phyloP scores from a whole-genome alignment of 768 basidiomycete species.

The Pisolithus microcarpus region DNA sequence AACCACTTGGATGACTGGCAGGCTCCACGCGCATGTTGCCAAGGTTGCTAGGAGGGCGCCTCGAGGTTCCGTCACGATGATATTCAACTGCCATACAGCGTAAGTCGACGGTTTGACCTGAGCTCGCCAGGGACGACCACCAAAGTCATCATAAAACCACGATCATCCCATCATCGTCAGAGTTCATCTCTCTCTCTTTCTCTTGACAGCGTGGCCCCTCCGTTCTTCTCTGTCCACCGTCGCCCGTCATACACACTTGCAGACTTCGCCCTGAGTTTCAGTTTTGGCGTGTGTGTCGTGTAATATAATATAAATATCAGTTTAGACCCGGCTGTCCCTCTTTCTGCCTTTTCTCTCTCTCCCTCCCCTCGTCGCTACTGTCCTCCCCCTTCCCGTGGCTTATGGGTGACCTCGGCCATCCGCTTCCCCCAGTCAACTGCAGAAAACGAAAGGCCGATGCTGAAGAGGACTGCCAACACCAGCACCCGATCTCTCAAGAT shows the following conservation, averaged over 20 bases:
- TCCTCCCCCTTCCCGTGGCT: constrained; percentile 15
- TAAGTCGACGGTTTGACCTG: neutral
- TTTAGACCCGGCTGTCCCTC: constrained; percentile 7
- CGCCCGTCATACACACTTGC: too few relatives aligned
- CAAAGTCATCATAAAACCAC: neutral
- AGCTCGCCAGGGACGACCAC: neutral
- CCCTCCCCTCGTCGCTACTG: constrained; percentile 8
- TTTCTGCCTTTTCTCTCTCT: neutral
- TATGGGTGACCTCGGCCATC: constrained; percentile 62
- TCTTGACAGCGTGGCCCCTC: constrained; percentile 20
- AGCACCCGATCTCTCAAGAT: constrained; percentile 28
- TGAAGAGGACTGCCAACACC: constrained; percentile 35
- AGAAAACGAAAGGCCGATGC: constrained; percentile 64
- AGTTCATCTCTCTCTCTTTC: neutral
- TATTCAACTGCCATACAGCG: neutral
- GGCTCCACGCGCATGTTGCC: neutral
- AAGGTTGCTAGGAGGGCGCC: neutral
- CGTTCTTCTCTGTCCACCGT: constrained; percentile 6
- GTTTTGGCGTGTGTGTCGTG: constrained; percentile 5
- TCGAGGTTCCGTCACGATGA: neutral
- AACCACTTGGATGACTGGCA: neutral
- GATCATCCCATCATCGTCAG: neutral
- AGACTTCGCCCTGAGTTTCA: constrained; percentile 26
- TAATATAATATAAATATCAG: constrained; percentile 8
- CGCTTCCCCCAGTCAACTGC: constrained; percentile 40